Percentiles rank a stretch among this genome's conserved stretches.
These are phyloP conservation scores for Diplodia mutila DNA, from an alignment of 2,329 filamentous ascomycete species.

Conservation along the genomic window DNA sequence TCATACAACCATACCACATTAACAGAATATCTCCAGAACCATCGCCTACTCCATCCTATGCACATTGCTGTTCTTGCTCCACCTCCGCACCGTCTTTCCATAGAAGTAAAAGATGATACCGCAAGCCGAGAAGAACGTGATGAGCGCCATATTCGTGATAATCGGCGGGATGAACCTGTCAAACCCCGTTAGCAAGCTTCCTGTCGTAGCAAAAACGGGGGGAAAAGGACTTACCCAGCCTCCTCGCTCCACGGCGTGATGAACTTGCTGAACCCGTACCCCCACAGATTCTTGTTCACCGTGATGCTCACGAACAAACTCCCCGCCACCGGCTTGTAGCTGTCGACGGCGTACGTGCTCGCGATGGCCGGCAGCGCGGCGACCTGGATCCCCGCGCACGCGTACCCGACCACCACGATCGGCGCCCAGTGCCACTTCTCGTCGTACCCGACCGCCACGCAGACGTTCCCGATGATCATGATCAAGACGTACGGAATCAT, in stretches of 20 bases:
- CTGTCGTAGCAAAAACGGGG: too few relatives aligned
- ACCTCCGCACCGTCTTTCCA: slow-evolving; percentile 62
- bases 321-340: slow-evolving; percentile 66
- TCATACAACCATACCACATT: background rate
- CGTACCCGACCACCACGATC: slow-evolving; percentile 63
- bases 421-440: slow-evolving; percentile 58
- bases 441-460: slow-evolving; percentile 59
- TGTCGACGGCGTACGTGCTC: slow-evolving; percentile 64
- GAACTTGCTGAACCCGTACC: slow-evolving; percentile 62
- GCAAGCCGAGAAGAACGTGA: slow-evolving; percentile 58
- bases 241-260: slow-evolving; percentile 57
- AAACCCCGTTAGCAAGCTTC: background rate
- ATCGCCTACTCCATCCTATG: slow-evolving; percentile 51
- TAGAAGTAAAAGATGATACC: slow-evolving; percentile 61
- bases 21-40: background rate
- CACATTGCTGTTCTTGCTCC: slow-evolving; percentile 59
- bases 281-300: slow-evolving; percentile 67
- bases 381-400: slow-evolving; percentile 62
- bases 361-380: slow-evolving; percentile 63
- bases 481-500: slow-evolving; percentile 62
- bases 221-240: slow-evolving; percentile 45
- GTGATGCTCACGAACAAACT: slow-evolving; percentile 64
- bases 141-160: slow-evolving; percentile 62
- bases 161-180: slow-evolving; percentile 55
- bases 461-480: slow-evolving; percentile 61